Conservation (phyloP, 352 stramenopile species). For the Phytophthora podocarpi region DNA sequence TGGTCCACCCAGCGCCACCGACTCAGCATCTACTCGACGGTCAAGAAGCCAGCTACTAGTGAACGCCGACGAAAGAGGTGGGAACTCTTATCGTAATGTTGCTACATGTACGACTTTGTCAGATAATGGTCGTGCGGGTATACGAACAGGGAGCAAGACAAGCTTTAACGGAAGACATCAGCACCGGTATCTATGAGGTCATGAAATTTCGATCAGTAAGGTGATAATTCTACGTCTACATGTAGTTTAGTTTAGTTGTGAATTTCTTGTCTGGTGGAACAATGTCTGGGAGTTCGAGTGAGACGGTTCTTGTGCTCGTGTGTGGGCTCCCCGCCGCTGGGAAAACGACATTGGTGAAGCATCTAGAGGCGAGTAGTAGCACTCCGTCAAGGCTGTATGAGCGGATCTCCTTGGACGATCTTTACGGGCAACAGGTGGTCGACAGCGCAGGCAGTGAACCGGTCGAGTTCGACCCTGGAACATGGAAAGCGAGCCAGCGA, state of each 20-base stretch:
- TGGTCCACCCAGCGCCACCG: slow-evolving; percentile 25
- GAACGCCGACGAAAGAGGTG: slow-evolving; percentile 18
- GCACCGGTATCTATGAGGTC: slow-evolving; percentile 5
- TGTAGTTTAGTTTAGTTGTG: slow-evolving; percentile 10
- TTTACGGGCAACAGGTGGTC: slow-evolving; percentile 36
- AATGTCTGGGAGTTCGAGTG: slow-evolving; percentile 22
- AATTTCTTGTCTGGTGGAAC: neutral
- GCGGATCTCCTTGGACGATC: slow-evolving; percentile 64
- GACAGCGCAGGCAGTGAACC: neutral
- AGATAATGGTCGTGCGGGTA: slow-evolving; percentile 11
- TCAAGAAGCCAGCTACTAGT: slow-evolving; percentile 29
- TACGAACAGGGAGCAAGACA: slow-evolving; percentile 13
- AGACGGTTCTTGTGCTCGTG: slow-evolving; percentile 50
- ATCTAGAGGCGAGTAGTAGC: slow-evolving; percentile 14
- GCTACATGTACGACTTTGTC: neutral
- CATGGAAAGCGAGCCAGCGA: slow-evolving; percentile 60
- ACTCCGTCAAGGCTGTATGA: slow-evolving; percentile 25
- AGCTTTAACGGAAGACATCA: neutral
- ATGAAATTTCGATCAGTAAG: neutral
- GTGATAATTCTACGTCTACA: neutral
- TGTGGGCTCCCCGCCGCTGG: slow-evolving; percentile 71
- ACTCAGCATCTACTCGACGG: slow-evolving; percentile 45
- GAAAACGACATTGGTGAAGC: slow-evolving; percentile 66
- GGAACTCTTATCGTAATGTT: neutral
- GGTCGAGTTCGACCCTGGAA: slow-evolving; percentile 47